A percentile compares a stretch with the other conserved stretches of the same genome.
These are phyloP conservation scores for Fraxinus pennsylvanica DNA, from an alignment of 257 asterid genomes.

Conservation along the genomic window DNA sequence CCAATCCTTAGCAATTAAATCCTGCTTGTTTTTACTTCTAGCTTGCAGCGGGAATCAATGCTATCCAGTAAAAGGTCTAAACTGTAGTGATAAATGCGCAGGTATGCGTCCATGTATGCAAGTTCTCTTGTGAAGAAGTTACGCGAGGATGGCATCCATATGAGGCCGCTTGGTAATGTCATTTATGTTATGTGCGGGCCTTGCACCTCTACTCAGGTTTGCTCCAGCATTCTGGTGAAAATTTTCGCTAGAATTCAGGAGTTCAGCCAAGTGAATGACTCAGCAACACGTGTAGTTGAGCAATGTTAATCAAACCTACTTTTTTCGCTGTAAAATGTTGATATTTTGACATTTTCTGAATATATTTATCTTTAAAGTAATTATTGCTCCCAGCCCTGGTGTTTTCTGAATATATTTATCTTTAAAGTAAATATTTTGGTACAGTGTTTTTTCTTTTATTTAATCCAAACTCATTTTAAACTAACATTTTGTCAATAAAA, in stretches of 20 bases:
- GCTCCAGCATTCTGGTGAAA: constrained; percentile 53
- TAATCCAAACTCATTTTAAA: too few relatives aligned
- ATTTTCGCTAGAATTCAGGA: constrained; percentile 59
- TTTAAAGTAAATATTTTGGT: too few relatives aligned
- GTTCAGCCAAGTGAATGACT: constrained; percentile 43
- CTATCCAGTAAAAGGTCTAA: neutral
- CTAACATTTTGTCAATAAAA: too few relatives aligned
- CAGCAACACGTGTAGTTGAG: constrained; percentile 12
- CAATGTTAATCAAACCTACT: neutral
- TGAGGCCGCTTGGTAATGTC: constrained; percentile 94
- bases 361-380: too few relatives aligned
- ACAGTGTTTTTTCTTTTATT: too few relatives aligned
- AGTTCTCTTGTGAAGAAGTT: constrained; percentile 66
- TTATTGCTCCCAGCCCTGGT: too few relatives aligned
- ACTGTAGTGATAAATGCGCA: constrained; percentile 26
- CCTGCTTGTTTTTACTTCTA: neutral
- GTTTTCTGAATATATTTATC: too few relatives aligned
- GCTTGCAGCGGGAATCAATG: neutral
- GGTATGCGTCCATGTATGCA: constrained; percentile 85
- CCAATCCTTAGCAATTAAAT: neutral
- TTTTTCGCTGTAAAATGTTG: too few relatives aligned
- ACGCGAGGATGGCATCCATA: constrained; percentile 76
- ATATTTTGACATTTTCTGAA: too few relatives aligned
- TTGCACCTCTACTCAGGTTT: constrained; percentile 61
- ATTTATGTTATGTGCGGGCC: constrained; percentile 91